Evolutionary conservation across 2,329 filamentous ascomycete genomes (phyloP).

Genomic region (Colletotrichum limetticola): DNA sequence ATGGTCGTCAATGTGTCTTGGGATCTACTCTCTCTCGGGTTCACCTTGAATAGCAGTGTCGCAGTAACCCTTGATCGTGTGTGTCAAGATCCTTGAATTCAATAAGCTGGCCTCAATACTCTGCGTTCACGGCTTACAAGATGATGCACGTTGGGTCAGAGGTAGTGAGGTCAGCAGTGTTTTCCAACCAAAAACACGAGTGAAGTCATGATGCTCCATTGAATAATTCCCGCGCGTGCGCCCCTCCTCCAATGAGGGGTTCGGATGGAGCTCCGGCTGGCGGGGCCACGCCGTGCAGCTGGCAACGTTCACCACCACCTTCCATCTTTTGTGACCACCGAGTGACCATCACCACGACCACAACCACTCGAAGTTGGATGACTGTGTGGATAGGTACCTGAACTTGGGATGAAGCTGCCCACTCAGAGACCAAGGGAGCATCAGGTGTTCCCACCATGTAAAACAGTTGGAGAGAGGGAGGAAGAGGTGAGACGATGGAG

Average conservation of each 20-base stretch:
- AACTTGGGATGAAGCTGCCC: neutral
- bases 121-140: neutral
- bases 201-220: slow-evolving; percentile 29
- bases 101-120: neutral
- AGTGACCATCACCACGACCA: too few relatives aligned
- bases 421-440: neutral
- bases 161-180: neutral
- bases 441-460: neutral
- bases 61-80: neutral
- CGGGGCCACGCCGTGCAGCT: neutral
- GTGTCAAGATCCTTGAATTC: neutral
- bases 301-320: neutral
- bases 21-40: neutral
- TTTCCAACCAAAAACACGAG: neutral
- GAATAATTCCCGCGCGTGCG: slow-evolving; percentile 15
- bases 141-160: neutral
- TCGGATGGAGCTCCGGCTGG: neutral
- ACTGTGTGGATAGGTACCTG: neutral
- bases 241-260: slow-evolving; percentile 29
- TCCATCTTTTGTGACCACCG: too few relatives aligned
- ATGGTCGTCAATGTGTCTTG: neutral
- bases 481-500: neutral
- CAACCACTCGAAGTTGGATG: neutral
- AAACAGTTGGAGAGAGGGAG: neutral
- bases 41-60: neutral